A percentile compares a stretch with the other conserved stretches of the same genome.
phyloP scores from a whole-genome alignment of 805 yeast genomes.

The Helenozyma baotianmanensis region DNA sequence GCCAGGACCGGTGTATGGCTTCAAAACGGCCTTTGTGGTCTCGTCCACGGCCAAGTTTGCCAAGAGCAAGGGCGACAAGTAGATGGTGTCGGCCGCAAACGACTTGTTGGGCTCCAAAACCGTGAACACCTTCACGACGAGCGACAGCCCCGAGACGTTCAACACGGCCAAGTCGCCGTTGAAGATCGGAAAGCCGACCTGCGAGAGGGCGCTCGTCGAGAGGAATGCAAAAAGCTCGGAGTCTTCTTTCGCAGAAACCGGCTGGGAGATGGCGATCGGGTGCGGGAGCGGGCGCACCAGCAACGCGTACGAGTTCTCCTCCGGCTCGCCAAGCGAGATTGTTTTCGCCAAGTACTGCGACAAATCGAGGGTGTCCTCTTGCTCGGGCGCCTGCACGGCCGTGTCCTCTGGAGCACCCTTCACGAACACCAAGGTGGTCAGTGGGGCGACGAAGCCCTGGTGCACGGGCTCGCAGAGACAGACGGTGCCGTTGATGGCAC shows the following conservation, averaged over 20 bases:
- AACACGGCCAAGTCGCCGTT: slow-evolving; percentile 62
- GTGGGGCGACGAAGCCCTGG: slow-evolving; percentile 52
- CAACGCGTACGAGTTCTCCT: background rate
- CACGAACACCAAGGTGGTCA: slow-evolving; percentile 54
- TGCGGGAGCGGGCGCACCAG: slow-evolving; percentile 27
- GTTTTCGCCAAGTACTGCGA: slow-evolving; percentile 32
- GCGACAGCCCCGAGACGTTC: slow-evolving; percentile 7
- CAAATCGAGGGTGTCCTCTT: slow-evolving; percentile 18
- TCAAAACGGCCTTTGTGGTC: slow-evolving; percentile 15
- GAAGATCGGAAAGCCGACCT: slow-evolving; percentile 51
- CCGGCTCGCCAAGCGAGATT: slow-evolving; percentile 15
- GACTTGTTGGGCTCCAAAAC: slow-evolving; percentile 57
- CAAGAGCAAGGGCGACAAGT: slow-evolving; percentile 60
- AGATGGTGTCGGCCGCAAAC: slow-evolving; percentile 36
- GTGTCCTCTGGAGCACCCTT: slow-evolving; percentile 18
- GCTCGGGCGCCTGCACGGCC: background rate
- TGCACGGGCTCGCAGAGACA: slow-evolving; percentile 67
- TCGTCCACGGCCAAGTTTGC: slow-evolving; percentile 42
- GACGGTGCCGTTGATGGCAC: slow-evolving; percentile 46
- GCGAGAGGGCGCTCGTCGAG: slow-evolving; percentile 46
- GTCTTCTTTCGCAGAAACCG: slow-evolving; percentile 29
- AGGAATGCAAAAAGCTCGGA: slow-evolving; percentile 37
- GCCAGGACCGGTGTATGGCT: slow-evolving; percentile 9
- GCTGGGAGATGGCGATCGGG: slow-evolving; percentile 19
- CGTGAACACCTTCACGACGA: slow-evolving; percentile 47